A percentile compares a stretch with the other conserved stretches of the same genome.
These are phyloP conservation scores for Herpetomonas tarakana DNA, from an alignment of 208 protist species.

Conservation along the genomic window DNA sequence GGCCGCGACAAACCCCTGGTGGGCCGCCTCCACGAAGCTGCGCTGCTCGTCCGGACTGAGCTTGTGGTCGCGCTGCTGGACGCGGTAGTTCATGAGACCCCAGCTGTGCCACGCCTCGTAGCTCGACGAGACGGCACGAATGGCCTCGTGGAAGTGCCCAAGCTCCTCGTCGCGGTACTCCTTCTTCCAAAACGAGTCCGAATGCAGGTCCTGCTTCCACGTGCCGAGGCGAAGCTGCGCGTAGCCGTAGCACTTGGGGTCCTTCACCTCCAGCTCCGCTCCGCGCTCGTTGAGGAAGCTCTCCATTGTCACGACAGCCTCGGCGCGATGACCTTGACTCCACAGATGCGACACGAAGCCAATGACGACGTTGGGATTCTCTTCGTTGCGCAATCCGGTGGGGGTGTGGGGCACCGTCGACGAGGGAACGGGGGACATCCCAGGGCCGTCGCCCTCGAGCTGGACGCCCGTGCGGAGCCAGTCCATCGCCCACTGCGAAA, in stretches of 20 bases:
- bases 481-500: slow-evolving; percentile 86
- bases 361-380: slow-evolving; percentile 41
- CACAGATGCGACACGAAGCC: slow-evolving; percentile 84
- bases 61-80: slow-evolving; percentile 85
- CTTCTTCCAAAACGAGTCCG: slow-evolving; percentile 80
- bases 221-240: slow-evolving; percentile 76
- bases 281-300: slow-evolving; percentile 57
- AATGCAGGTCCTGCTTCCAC: slow-evolving; percentile 87
- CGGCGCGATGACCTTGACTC: slow-evolving; percentile 72
- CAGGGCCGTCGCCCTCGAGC: slow-evolving; percentile 14
- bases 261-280: slow-evolving; percentile 49
- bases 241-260: slow-evolving; percentile 63
- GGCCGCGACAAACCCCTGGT: slow-evolving; percentile 97
- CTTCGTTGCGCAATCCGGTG: slow-evolving; percentile 11
- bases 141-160: slow-evolving; percentile 81
- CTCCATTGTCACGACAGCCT: slow-evolving; percentile 76
- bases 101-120: slow-evolving; percentile 97
- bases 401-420: slow-evolving; percentile 8
- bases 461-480: slow-evolving; percentile 39
- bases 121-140: slow-evolving; percentile 71
- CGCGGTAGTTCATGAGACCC: slow-evolving; percentile 97
- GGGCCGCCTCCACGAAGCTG: slow-evolving; percentile 85
- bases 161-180: slow-evolving; percentile 68
- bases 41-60: slow-evolving; percentile 69
- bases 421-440: slow-evolving; percentile 5